Base-by-base conservation (phyloP, 306 rosid genomes). In the Coriaria nepalensis region DNA sequence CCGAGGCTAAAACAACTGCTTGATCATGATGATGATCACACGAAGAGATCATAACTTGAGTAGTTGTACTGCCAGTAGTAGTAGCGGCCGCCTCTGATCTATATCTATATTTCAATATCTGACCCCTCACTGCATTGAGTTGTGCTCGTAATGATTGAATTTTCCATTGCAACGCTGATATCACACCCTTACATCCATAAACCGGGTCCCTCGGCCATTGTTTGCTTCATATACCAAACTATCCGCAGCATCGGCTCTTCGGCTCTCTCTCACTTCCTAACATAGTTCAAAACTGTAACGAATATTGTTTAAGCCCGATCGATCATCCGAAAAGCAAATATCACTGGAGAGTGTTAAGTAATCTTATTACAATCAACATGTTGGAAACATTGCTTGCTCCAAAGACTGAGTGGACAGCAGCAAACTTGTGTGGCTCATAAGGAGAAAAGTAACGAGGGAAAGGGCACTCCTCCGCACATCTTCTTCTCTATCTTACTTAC, bases 361-460 rank as follows among this genome's bases (percentile, higher is more conserved):
- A 29, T 6, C 38, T 5, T 2, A 9, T 6, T 35, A 48, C 62
- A 84, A 83, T 50, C 36, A 88, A 78, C 78, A 88, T 45, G 74
- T 88, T 88, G 53, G 96, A 88, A 61, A 88, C 96, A 63, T 88
- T 88, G 83, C 96, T 83, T 35, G 96, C 96, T 44, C 96, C 96
- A 49, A 88, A 88, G 13, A 88, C 86, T 59, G 76, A 83, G 66
- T 88, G 96, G 33, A 88, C 96, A 0, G 93, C 85, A 34, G 93
- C 79, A 45, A 88, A 88, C 45, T 88, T 88, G 4, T 72, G 95
- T 34, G 95, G 96, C 15, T 88, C 96, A 13, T 76, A 94, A 0
- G 95, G 96, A 54, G 96, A 88, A 52, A 88, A 88, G 33, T 88
- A 88, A 20, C 94, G 96, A 41, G 86, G 76, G 66, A 88, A 88